Percentiles rank a stretch among this genome's conserved stretches.
Conservation (phyloP, 1,284 basidiomycete species). For the Puccinia hordei region DNA sequence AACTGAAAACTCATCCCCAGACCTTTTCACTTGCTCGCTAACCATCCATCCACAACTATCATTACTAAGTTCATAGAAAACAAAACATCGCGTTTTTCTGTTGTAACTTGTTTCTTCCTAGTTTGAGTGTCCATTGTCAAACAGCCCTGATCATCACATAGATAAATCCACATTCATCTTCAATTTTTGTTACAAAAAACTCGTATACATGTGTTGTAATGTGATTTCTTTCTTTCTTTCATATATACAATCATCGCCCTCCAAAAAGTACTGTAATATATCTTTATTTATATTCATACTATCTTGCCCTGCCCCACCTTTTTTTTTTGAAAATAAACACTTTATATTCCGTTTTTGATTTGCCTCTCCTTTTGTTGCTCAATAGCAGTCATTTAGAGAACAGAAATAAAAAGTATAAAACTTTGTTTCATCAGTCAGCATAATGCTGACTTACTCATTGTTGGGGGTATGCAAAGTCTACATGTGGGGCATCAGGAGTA, state of each 20-base stretch:
- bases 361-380: too few species aligned
- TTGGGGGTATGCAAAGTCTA: too few species aligned
- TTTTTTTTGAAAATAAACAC: neutral
- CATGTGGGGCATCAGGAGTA: too few species aligned
- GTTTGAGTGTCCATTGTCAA: neutral
- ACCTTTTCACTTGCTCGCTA: neutral
- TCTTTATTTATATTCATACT: neutral
- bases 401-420: too few species aligned
- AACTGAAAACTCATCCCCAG: slow-evolving; percentile 8
- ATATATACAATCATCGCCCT: neutral
- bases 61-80: neutral
- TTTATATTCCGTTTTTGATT: neutral
- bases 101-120: neutral
- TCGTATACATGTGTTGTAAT: slow-evolving; percentile 1
- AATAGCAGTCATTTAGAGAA: too few species aligned
- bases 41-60: neutral
- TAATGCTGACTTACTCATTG: too few species aligned
- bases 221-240: neutral
- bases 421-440: too few species aligned
- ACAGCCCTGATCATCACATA: neutral
- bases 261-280: slow-evolving; percentile 12
- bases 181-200: too few species aligned
- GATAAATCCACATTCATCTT: neutral
- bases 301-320: neutral
- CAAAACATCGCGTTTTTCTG: neutral